Conservation (phyloP, 306 rosid species). For the Castanea mollissima region DNA sequence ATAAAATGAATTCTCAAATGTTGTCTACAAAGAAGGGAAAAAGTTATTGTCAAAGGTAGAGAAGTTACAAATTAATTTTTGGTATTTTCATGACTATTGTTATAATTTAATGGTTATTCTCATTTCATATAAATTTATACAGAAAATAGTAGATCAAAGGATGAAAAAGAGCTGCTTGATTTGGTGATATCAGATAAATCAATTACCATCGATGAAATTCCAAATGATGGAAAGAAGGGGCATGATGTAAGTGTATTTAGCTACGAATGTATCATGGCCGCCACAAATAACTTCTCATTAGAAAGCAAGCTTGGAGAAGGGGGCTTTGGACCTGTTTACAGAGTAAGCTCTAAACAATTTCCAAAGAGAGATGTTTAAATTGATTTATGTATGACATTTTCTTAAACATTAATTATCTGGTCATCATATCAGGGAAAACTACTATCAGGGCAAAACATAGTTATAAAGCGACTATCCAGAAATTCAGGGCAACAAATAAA, state of each 20-base stretch:
- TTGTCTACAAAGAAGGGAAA: too few relatives aligned
- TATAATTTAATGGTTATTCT: too few relatives aligned
- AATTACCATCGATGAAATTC: background rate
- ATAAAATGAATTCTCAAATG: too few relatives aligned
- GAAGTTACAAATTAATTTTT: background rate
- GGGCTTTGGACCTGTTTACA: constrained; percentile 20
- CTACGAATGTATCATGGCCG: constrained; percentile 11
- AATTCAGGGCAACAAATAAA: constrained; percentile 24
- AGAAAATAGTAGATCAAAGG: background rate
- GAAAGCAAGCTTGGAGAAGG: constrained; percentile 31
- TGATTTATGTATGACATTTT: too few relatives aligned
- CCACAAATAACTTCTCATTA: constrained; percentile 20
- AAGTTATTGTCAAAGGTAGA: constrained; percentile 20
- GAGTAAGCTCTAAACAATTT: background rate
- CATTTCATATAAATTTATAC: background rate
- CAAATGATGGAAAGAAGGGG: background rate
- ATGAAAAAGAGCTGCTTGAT: background rate
- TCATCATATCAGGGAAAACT: background rate
- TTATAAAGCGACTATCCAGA: constrained; percentile 6
- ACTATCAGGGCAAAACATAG: background rate
- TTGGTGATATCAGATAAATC: background rate
- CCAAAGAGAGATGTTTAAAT: too few relatives aligned
- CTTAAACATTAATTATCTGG: background rate
- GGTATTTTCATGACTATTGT: background rate
- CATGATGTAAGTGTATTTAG: constrained; percentile 1